Evolutionary conservation across 164 flowering plant genomes (phyloP), one percentile per base, ranked within the genome.

Genomic region (Vitis labrusca): DNA sequence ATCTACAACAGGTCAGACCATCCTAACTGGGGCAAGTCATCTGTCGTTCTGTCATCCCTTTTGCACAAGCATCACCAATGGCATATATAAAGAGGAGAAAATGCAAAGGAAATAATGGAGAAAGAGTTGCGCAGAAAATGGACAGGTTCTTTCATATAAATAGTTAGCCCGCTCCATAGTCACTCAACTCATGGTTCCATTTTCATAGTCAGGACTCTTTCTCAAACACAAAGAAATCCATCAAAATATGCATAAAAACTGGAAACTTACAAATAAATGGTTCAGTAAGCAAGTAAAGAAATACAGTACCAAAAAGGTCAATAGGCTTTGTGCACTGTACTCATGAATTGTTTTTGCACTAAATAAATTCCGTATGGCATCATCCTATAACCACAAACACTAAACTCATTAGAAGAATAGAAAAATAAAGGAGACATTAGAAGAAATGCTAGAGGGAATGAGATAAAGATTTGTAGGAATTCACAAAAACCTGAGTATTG

Each of bases 281-380:
- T 63, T 19, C 32, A 48, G 19, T 9, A 52, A 17, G 56, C 50
- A 48, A 50, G 61, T 10, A 29, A 63, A 67, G 37, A 69, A 50
- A 65, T 37, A 50, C 49, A 61, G 14, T 92, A 95, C 99, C 97
- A 95, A 80, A 77, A 95, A 95, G 55, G 94, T 90, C 67, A 95
- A 80, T 68, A 95, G 82, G 80, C 91, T 89, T 74, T 90, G 93
- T 10, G 98, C 97, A 77, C 98, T 95, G 72, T 77, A 95, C 83
- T 95, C 99, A 63, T 89, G 98, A 78, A 91, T 74, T 65, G 99
- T 95, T 77, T 91, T 95, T 65, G 99, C 98, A 85, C 99, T 95
- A 70, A 95, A 95, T 78, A 95, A 80, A 81, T 95, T 95, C 65
- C 99, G 83, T 69, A 95, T 95, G 56, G 99, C 99, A 81, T 95